Percentiles rank a stretch among this genome's conserved stretches.
Conservation (phyloP, 495 filamentous ascomycete genomes). For the Penicillium herquei region DNA sequence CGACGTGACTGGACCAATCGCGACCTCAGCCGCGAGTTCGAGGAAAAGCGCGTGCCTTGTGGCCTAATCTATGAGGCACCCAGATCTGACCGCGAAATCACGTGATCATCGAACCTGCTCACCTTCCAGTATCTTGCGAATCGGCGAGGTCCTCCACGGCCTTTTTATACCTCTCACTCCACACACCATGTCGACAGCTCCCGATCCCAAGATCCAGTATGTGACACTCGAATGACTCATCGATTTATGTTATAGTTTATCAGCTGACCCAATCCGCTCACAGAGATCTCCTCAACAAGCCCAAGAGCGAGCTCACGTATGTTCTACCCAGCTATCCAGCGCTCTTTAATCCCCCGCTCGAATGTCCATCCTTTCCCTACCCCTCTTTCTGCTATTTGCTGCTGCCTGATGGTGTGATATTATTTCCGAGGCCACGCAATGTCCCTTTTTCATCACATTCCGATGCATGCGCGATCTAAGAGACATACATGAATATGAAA, state of each 20-base stretch:
- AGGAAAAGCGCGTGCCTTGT: background rate
- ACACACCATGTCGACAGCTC: constrained; percentile 55
- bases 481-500: constrained; percentile 18
- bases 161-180: constrained; percentile 28
- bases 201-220: constrained; percentile 75
- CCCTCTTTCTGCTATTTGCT: background rate
- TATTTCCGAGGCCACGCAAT: constrained; percentile 15
- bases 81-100: constrained; percentile 4
- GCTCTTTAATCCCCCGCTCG: constrained; percentile 7
- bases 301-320: constrained; percentile 77
- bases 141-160: constrained; percentile 8
- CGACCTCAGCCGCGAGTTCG: constrained; percentile 7
- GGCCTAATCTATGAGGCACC: background rate
- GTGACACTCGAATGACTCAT: constrained; percentile 32
- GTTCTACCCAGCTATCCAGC: constrained; percentile 25
- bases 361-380: background rate
- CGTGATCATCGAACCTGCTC: constrained; percentile 14
- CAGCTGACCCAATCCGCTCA: constrained; percentile 10
- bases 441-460: constrained; percentile 16
- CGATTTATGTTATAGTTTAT: background rate
- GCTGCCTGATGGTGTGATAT: constrained; percentile 2
- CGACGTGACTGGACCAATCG: constrained; percentile 51
- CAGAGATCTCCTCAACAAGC: constrained; percentile 80
- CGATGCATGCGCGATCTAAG: constrained; percentile 20
- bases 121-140: constrained; percentile 4